A percentile compares a stretch with the other conserved stretches of the same genome.
These are phyloP conservation scores for Metschnikowia rubicola DNA, from an alignment of 805 yeast species.

Conservation along the genomic window DNA sequence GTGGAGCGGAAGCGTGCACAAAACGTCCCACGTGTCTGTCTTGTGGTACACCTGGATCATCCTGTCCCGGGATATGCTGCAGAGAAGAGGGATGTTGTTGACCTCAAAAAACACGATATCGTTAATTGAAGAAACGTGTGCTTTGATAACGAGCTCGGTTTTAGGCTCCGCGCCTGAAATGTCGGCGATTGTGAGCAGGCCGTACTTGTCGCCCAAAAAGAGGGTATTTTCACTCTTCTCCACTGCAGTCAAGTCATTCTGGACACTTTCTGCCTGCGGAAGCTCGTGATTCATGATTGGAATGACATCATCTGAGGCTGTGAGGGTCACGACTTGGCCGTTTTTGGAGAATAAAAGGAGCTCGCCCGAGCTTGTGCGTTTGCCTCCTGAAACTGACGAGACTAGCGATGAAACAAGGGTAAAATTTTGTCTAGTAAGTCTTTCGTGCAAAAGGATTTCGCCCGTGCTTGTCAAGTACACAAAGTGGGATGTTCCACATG, in stretches of 20 bases:
- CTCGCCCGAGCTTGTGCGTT: constrained; percentile 4
- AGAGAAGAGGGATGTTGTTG: constrained; percentile 28
- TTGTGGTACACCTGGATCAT: constrained; percentile 54
- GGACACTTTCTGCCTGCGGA: constrained; percentile 14
- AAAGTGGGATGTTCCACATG: constrained; percentile 1
- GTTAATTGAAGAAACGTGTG: constrained; percentile 52
- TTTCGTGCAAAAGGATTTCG: background rate
- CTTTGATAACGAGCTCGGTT: constrained; percentile 32
- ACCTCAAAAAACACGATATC: constrained; percentile 38
- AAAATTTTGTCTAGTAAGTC: background rate
- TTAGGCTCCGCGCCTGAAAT: constrained; percentile 11
- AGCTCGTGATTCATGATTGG: background rate
- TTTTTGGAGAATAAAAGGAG: constrained; percentile 20
- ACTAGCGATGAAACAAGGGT: constrained; percentile 1
- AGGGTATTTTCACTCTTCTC: constrained; percentile 32
- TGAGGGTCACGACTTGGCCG: constrained; percentile 18
- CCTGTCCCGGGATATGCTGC: constrained; percentile 56
- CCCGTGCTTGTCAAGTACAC: constrained; percentile 3
- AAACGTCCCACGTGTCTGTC: constrained; percentile 43
- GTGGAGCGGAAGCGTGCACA: constrained; percentile 59
- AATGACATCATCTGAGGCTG: background rate
- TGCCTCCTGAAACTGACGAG: constrained; percentile 6
- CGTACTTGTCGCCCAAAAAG: constrained; percentile 49
- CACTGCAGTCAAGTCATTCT: constrained; percentile 40
- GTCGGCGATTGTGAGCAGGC: constrained; percentile 33